Conservation (phyloP, 257 asterid species). For the Echites panduratus region DNA sequence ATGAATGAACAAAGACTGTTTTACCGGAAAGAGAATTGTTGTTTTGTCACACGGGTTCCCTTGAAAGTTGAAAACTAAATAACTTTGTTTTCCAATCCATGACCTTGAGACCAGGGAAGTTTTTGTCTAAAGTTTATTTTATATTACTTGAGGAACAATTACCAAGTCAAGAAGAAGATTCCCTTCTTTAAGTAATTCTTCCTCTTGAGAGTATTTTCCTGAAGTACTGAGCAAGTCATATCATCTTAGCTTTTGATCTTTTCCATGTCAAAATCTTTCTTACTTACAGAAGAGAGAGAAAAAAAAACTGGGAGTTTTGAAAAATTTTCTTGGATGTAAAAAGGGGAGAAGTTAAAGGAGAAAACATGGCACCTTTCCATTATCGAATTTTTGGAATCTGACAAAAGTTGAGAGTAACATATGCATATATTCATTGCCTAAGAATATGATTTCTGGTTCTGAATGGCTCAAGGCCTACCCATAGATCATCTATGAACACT, state of each 20-base stretch:
- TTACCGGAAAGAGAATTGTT: not conserved
- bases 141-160: slow-evolving; percentile 3
- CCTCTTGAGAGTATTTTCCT: not conserved
- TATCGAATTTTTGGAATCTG: slow-evolving; percentile 22
- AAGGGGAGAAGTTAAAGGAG: not conserved
- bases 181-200: not conserved
- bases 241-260: slow-evolving; percentile 1
- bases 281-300: no score
- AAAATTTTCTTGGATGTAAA: slow-evolving; percentile 4
- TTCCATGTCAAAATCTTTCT: not conserved
- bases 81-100: not conserved
- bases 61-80: not conserved
- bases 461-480: slow-evolving; percentile 11
- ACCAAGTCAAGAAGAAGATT: slow-evolving; percentile 8
- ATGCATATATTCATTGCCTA: slow-evolving; percentile 32
- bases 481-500: slow-evolving; percentile 5
- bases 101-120: slow-evolving; percentile 13
- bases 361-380: not conserved
- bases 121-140: not conserved
- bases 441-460: slow-evolving; percentile 24
- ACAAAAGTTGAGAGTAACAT: slow-evolving; percentile 32
- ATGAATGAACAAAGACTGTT: slow-evolving; percentile 4
- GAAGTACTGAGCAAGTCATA: not conserved
- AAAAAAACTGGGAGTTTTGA: not conserved
- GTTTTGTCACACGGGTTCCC: not conserved